Evolutionary conservation across 148 eudicot species (phyloP).

Genomic region (Polygonum maritimum): DNA sequence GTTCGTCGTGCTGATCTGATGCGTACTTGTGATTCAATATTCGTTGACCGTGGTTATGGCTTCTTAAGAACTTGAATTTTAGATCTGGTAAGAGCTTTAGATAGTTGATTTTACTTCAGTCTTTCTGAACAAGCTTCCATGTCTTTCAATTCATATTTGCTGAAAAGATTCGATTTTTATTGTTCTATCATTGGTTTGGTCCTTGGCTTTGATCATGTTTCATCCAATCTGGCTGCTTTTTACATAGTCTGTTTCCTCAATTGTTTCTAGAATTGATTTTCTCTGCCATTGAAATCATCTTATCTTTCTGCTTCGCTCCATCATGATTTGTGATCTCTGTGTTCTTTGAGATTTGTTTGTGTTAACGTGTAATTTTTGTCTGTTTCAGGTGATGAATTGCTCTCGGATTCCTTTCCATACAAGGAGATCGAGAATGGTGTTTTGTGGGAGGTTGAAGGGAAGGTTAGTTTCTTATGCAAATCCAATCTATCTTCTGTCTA

Average conservation of each 20-base stretch:
- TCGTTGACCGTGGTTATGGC: neutral
- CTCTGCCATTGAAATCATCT: neutral
- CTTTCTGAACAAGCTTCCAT: neutral
- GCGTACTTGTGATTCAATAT: neutral
- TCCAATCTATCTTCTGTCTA: neutral
- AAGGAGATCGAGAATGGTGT: slow-evolving; percentile 55
- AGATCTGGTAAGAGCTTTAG: neutral
- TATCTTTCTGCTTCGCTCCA: neutral
- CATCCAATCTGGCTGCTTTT: neutral
- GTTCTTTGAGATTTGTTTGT: neutral
- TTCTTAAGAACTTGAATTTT: neutral
- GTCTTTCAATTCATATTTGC: neutral
- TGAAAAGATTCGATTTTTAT: neutral
- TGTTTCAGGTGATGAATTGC: slow-evolving; percentile 71
- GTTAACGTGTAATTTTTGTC: neutral
- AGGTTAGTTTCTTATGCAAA: slow-evolving; percentile 25
- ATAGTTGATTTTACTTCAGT: neutral
- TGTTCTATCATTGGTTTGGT: neutral
- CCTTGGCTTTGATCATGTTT: neutral
- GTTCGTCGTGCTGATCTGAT: neutral
- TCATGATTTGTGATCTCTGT: neutral
- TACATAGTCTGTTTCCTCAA: neutral
- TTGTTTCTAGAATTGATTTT: neutral
- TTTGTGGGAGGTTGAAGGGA: slow-evolving; percentile 95
- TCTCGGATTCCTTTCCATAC: slow-evolving; percentile 79